These are phyloP conservation scores for Hypoxylon sp. DNA, from an alignment of 2,329 filamentous ascomycete genomes.

Conservation along the genomic window DNA sequence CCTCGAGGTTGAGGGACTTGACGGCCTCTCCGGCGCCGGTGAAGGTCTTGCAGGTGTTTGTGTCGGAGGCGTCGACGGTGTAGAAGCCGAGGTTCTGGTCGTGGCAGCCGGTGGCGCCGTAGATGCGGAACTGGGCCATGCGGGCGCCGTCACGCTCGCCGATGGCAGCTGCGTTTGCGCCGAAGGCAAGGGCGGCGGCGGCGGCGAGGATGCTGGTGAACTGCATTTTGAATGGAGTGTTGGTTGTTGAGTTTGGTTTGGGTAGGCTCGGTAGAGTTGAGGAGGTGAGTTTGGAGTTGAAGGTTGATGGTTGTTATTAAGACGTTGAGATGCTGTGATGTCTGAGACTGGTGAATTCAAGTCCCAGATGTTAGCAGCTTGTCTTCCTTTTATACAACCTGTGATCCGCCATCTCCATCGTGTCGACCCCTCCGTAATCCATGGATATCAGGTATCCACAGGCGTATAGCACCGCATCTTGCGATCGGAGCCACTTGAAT, in stretches of 20 bases:
- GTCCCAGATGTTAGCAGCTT: constrained; percentile 10
- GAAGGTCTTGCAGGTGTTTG: constrained; percentile 58
- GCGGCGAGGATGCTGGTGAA: constrained; percentile 46
- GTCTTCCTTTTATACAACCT: constrained; percentile 33
- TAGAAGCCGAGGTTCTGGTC: constrained; percentile 47
- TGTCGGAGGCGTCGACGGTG: constrained; percentile 45
- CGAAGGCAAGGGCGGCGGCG: constrained; percentile 40
- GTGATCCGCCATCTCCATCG: constrained; percentile 18
- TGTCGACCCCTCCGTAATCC: constrained; percentile 9
- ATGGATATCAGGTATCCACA: neutral
- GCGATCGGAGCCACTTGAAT: constrained; percentile 9
- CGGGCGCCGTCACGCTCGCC: constrained; percentile 42
- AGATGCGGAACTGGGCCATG: constrained; percentile 49
- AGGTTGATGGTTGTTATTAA: constrained; percentile 4
- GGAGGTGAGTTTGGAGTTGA: constrained; percentile 7
- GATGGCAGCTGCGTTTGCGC: constrained; percentile 41
- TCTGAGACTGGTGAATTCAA: constrained; percentile 20
- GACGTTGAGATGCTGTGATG: constrained; percentile 13
- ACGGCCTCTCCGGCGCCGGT: constrained; percentile 56
- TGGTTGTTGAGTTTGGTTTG: neutral
- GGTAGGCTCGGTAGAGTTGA: neutral
- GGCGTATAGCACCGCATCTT: neutral
- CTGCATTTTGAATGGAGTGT: constrained; percentile 45
- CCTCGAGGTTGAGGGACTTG: constrained; percentile 43
- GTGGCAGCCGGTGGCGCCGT: constrained; percentile 44